Conservation (phyloP, 139 green algal species). For the Mesotaenium endlicherianum region DNA sequence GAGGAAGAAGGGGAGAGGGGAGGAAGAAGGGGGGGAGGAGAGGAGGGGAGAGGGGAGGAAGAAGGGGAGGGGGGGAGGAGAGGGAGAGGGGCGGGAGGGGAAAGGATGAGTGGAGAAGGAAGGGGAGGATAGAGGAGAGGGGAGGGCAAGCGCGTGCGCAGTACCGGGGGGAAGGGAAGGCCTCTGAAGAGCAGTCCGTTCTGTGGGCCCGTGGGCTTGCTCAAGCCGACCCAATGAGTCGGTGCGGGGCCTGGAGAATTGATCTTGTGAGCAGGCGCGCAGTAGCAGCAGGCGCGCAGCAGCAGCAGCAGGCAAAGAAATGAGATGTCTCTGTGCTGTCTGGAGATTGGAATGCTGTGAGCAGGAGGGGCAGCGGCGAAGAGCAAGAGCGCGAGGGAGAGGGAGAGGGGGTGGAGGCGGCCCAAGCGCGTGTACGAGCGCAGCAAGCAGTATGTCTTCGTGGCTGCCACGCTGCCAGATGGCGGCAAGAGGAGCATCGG, state of each 20-base stretch:
- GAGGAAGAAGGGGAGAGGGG: no score
- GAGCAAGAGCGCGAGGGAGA: background rate
- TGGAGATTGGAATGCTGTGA: background rate
- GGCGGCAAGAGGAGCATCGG: slow-evolving; percentile 56
- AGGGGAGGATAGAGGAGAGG: background rate
- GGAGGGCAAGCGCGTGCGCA: background rate
- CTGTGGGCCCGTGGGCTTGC: no score
- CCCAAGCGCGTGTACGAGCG: slow-evolving; percentile 2
- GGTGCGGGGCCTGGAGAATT: no score
- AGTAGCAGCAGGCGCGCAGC: no score
- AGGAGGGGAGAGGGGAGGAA: background rate
- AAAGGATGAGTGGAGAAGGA: no score
- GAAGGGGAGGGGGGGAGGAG: background rate
- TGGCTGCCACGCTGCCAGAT: slow-evolving; percentile 85
- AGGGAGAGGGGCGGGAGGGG: background rate
- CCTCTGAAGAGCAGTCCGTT: no score
- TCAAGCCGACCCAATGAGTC: no score
- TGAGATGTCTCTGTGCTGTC: background rate
- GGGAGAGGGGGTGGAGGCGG: background rate
- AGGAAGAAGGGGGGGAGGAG: background rate
- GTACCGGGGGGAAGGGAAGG: no score
- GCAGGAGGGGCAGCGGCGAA: background rate
- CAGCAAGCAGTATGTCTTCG: slow-evolving; percentile 88
- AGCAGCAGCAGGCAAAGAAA: background rate
- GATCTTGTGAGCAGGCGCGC: no score